Evolutionary conservation across 225 moss, liverwort and hornwort genomes (phyloP).

Genomic region (Anthoceros angustus): DNA sequence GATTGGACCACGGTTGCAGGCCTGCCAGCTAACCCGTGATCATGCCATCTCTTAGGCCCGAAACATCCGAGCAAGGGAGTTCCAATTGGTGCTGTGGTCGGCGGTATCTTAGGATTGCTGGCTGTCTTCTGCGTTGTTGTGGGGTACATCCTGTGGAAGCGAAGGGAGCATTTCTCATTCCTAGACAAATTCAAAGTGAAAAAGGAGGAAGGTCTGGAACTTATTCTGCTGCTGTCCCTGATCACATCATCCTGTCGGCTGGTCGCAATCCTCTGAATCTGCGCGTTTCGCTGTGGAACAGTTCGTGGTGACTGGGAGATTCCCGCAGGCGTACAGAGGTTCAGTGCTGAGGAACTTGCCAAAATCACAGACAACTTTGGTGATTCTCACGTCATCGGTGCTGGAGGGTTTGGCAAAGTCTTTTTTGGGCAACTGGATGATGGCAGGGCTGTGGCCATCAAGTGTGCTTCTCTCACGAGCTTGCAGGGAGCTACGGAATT

Average conservation of each 20-base stretch:
- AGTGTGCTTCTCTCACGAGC: slow-evolving; percentile 28
- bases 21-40: not conserved
- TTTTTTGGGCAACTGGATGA: slow-evolving; percentile 30
- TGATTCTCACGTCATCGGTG: slow-evolving; percentile 40
- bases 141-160: slow-evolving; percentile 15
- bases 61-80: slow-evolving; percentile 1
- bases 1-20: not conserved
- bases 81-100: slow-evolving; percentile 14
- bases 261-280: not conserved
- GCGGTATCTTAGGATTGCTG: slow-evolving; percentile 20
- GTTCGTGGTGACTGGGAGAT: slow-evolving; percentile 29
- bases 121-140: slow-evolving; percentile 7
- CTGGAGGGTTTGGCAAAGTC: slow-evolving; percentile 55
- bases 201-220: slow-evolving; percentile 6
- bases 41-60: not conserved
- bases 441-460: slow-evolving; percentile 37
- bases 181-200: slow-evolving; percentile 12
- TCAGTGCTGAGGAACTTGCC: slow-evolving; percentile 32
- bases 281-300: slow-evolving; percentile 1
- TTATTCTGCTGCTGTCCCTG: not conserved
- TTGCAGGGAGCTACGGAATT: slow-evolving; percentile 23
- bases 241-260: not conserved
- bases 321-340: slow-evolving; percentile 37
- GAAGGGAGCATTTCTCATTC: slow-evolving; percentile 14
- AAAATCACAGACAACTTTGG: slow-evolving; percentile 31